Evolutionary conservation across 352 stramenopile genomes (phyloP), one percentile per base, ranked within the genome.

Genomic region (Phytophthora melonis): DNA sequence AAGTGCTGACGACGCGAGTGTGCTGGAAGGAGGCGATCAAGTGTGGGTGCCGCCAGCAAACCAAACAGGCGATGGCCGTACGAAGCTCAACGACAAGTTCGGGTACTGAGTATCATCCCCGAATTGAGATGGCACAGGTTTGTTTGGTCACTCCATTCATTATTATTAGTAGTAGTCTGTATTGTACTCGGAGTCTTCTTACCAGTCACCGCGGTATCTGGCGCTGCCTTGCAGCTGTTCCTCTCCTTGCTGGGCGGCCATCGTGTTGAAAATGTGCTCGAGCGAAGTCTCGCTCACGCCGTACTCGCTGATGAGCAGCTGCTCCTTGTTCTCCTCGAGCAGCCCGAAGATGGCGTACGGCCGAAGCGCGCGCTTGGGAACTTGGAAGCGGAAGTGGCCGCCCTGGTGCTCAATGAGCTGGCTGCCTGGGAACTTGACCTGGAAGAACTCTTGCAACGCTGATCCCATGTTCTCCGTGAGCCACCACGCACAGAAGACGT

Each of bases 201-300:
- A 87, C 60, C 62, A 72, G 16, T 72, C 45, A 25, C 63, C 47
- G 7, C 58, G 27, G 30, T 76, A 73, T 67, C 74, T 71, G 54
- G 59, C 76, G 54, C 85, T 86, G n/a, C 68, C 78, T 25, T 80
- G 70, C 50, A 87, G 45, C 3, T 68, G 76, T 59, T 90, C 84
- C 58, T 89, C 81, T 39, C 83, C 80, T 75, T 97, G 89, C 56
- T 95, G 76, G 9, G 77, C 79, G 2, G 93, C 94, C 84, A 98
- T 97, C 70, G 82, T 81, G 75, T 98, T 98, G 86, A 98, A 98
- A 66, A 98, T 96, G 68, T 97, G 86, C 74, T 98, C 94, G 21
- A 98, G 80, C 25, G 92, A 97, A 30, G 91, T 94, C 63, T 97
- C 91, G 53, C 87, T 95, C 58, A 98, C 83, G 41, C 84, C 90